phyloP scores from a whole-genome alignment of 257 asterid genomes.

The Fraxinus anomala region DNA sequence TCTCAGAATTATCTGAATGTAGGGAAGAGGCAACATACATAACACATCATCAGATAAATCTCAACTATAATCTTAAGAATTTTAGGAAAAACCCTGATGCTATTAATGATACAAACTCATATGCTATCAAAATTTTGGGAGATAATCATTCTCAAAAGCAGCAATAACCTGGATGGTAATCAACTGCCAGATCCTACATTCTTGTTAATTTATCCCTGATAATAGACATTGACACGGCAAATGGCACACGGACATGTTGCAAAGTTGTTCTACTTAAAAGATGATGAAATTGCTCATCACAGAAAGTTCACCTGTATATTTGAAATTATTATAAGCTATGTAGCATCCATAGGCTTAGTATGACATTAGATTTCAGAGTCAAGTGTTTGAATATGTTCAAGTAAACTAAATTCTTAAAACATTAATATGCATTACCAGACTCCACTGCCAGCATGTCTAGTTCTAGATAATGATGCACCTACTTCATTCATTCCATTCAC shows the following conservation, averaged over 20 bases:
- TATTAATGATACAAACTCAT: not conserved
- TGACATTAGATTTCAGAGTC: not conserved
- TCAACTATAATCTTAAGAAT: not conserved
- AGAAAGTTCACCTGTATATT: too few relatives aligned
- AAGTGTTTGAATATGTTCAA: not conserved
- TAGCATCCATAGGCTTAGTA: not conserved
- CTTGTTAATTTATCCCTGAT: not conserved
- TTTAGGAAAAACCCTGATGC: not conserved
- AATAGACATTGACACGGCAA: not conserved
- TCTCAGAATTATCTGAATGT: not conserved
- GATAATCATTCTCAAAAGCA: not conserved
- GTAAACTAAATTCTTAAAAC: too few relatives aligned
- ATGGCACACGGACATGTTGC: not conserved
- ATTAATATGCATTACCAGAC: not conserved
- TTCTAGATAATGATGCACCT: not conserved
- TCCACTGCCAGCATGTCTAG: not conserved
- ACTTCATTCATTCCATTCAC: not conserved
- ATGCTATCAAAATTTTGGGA: not conserved
- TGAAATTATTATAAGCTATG: not conserved
- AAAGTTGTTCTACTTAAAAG: too few relatives aligned
- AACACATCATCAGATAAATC: not conserved
- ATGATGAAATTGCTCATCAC: too few relatives aligned
- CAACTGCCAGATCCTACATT: not conserved
- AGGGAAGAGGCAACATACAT: too few relatives aligned
- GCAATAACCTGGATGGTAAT: too few relatives aligned